Base-by-base conservation (phyloP, 768 basidiomycete species). In the Hysterangium stoloniferum region DNA sequence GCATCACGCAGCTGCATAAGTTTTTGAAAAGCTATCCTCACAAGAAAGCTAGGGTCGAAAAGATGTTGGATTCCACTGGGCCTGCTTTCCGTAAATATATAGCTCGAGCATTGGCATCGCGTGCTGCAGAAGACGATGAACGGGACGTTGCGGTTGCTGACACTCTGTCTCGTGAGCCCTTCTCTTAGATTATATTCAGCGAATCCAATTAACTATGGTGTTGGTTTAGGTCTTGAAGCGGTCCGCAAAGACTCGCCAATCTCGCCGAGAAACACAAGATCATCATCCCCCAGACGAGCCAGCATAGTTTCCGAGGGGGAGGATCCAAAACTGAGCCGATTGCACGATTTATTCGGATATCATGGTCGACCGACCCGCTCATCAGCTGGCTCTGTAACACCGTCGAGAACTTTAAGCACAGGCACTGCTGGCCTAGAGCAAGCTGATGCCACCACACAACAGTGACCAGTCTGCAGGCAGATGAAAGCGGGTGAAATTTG, bases 61-160 rank as follows among this genome's bases (percentile, higher is more conserved):
- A 90, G 62, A 76, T 92, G 71, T 74, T 94, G 19, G 87, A 92
- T 59, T 82, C 86, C 0, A 93, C 92, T 0, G 91, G 91, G 1
- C 78, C 86, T 17, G 87, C 87, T 6, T 95, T 94, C 72, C 78
- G 88, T 44, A 92, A 92, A 61, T 95, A 95, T 61, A 89, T 94
- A 58, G 86, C 80, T 29, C 79, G 91, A 38, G 91, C 92, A 1
- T 67, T 94, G 20, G 90, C 89, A 0, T 92, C 80, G 61, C 75
- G 90, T 49, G 88, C 87, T n/a, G 82, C 84, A 8, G 87, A 92
- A 59, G 90, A 93, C 58, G 75, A 85, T 56, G 87, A 90, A 64
- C 70, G 87, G 58, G 77, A 80, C 45, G 81, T 78, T 27, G 86
- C 82, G 6, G 86, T 90, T n/a, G 78, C 85, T n/a, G 79, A 86